phyloP scores from a whole-genome alignment of 139 green algal species.

The Marvania coccoides region DNA sequence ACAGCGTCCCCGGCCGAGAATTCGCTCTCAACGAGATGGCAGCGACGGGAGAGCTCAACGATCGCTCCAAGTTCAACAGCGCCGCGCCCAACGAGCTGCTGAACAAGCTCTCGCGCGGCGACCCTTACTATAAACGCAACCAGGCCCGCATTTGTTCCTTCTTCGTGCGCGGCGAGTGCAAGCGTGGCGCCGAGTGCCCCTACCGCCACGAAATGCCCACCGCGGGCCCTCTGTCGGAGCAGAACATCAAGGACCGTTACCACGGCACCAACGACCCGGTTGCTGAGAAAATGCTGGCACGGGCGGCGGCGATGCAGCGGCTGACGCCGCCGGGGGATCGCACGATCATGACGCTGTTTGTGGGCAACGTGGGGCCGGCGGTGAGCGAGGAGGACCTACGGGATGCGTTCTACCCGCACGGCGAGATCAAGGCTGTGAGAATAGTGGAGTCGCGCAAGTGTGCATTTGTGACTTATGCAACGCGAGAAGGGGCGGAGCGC shows the following conservation, averaged over 20 bases:
- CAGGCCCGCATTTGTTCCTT: constrained; percentile 90
- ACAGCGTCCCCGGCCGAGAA: constrained; percentile 84
- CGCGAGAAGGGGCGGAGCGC: constrained; percentile 69
- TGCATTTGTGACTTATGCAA: constrained; percentile 81
- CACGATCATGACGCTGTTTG: constrained; percentile 85
- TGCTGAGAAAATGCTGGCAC: constrained; percentile 82
- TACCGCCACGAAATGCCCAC: constrained; percentile 86
- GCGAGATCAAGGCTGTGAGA: constrained; percentile 61
- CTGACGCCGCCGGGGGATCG: constrained; percentile 83
- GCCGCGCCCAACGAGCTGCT: constrained; percentile 64
- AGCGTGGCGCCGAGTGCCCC: constrained; percentile 89
- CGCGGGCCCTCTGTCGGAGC: constrained; percentile 57
- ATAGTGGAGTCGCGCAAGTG: constrained; percentile 49
- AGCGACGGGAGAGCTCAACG: constrained; percentile 39
- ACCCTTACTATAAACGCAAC: constrained; percentile 97
- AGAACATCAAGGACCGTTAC: constrained; percentile 95
- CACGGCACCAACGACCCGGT: constrained; percentile 98
- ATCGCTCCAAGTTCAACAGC: constrained; percentile 7
- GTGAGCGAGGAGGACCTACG: constrained; percentile 81
- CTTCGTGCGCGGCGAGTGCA: constrained; percentile 89
- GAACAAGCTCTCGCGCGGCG: constrained; percentile 63
- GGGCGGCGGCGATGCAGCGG: constrained; percentile 53
- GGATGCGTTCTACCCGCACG: constrained; percentile 80
- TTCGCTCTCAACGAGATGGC: constrained; percentile 61
- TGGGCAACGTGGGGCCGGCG: constrained; percentile 68